Evolutionary conservation across 2,329 filamentous ascomycete species (phyloP), one percentile per base, ranked within the genome.

Genomic region (Teratosphaeria viscida): DNA sequence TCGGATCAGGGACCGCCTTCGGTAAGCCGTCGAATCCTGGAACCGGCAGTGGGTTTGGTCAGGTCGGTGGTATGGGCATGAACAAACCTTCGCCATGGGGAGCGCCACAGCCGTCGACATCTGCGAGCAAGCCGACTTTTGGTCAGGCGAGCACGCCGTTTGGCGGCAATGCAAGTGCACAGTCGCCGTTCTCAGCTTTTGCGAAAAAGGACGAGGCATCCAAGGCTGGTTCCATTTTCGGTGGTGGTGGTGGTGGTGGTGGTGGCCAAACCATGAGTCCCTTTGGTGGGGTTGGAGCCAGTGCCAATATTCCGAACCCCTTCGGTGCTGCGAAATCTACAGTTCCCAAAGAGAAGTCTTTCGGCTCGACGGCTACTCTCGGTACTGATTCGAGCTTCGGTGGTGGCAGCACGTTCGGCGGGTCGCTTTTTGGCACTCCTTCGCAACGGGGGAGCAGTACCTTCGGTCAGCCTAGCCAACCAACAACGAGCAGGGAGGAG

Each of bases 161-260:
- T 35, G 62, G 62, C 32, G 60, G 65, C 11, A 63, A 64, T 52
- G 52, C 61, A 3, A 52, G 57, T 58, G 54, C 60, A 2, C 62
- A 61, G 7, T 73, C 73, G 8, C 64, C 69, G 1, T 72, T 74
- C 60, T 66, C 66, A 3, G 69, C 65, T 59, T 72, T 74, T 60
- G 66, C 55, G 23, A 60, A 62, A 49, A 29, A 66, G 62, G 27
- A 60, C 53, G 26, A n/a, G 27, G 49, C 60, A 52, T 57, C 57
- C 19, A 54, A 59, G 11, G 56, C 65, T 16, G 63, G 56, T 65
- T 57, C 58, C 4, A 47, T n/a, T n/a, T 55, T 61, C 27, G 61
- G 59, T 14, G 39, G 39, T 29, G 56, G 56, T 27, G 8, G 43
- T 23, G 53, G 39, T 29, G 56, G 56, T 27, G 8, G 43, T 23